phyloP scores from a whole-genome alignment of 768 basidiomycete species.

The Sutorius australiensis region DNA sequence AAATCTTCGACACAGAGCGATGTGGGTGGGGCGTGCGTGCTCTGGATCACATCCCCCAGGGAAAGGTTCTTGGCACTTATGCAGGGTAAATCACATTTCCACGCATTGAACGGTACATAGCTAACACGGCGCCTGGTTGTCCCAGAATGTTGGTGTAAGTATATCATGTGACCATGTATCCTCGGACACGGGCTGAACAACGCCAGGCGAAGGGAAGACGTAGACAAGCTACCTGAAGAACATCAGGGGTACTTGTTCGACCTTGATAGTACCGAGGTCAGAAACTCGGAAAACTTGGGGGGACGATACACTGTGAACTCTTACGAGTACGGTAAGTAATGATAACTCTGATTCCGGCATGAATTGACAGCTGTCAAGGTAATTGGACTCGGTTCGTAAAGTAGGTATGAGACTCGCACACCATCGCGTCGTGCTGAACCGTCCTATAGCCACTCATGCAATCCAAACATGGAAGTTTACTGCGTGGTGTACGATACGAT shows the following conservation, averaged over 20 bases:
- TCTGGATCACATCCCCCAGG: constrained; percentile 37
- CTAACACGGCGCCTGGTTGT: constrained; percentile 5
- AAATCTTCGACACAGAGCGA: constrained; percentile 59
- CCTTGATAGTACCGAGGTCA: constrained; percentile 53
- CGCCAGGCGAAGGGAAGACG: constrained; percentile 41
- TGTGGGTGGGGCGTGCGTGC: constrained; percentile 69
- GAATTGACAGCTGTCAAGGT: constrained; percentile 37
- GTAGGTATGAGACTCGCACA: constrained; percentile 34
- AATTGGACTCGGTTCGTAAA: constrained; percentile 79
- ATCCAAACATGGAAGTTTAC: constrained; percentile 54
- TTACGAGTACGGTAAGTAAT: constrained; percentile 42
- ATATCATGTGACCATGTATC: background rate
- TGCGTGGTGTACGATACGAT: constrained; percentile 62
- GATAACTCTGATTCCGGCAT: background rate
- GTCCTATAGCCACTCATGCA: constrained; percentile 61
- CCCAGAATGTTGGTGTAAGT: constrained; percentile 46
- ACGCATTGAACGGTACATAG: background rate
- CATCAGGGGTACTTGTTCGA: constrained; percentile 55
- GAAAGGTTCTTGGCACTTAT: constrained; percentile 65
- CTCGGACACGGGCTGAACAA: background rate
- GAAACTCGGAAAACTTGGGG: constrained; percentile 31
- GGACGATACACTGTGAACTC: constrained; percentile 55
- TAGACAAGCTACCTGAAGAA: constrained; percentile 35
- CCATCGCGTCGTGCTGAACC: constrained; percentile 1
- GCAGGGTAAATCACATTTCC: constrained; percentile 49